These are phyloP conservation scores for Syzygium jambos DNA, from an alignment of 345 rosid genomes.

Conservation along the genomic window DNA sequence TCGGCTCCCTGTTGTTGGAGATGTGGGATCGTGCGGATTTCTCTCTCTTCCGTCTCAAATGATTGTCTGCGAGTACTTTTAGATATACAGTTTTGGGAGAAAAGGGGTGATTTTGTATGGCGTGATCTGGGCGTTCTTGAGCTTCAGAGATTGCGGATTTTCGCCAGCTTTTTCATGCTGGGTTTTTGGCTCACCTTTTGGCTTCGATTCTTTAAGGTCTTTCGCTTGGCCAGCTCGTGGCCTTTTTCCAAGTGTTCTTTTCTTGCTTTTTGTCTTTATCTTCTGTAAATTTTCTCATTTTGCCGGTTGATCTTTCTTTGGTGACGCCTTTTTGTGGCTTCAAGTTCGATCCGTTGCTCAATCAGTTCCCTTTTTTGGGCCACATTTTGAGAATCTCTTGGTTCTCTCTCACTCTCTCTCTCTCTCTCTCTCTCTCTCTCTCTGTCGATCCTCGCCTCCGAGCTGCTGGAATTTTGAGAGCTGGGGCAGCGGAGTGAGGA, in stretches of 20 bases:
- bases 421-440: no score
- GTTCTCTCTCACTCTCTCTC: not conserved
- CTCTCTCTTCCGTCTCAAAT: not conserved
- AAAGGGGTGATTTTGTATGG: not conserved
- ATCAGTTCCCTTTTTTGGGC: not conserved
- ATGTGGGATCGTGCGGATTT: not conserved
- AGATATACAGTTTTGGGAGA: not conserved
- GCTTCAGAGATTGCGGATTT: not conserved
- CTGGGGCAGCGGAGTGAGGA: constrained; percentile 18
- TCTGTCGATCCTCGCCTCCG: not conserved
- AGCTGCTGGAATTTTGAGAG: not conserved
- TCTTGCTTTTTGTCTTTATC: not conserved
- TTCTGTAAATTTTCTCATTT: not conserved
- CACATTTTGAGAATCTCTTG: not conserved
- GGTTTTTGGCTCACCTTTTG: not conserved
- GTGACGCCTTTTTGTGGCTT: not conserved
- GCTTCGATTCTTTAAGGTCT: not conserved
- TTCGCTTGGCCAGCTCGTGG: not conserved
- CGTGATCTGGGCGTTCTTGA: not conserved
- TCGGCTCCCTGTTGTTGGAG: not conserved
- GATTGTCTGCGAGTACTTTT: not conserved
- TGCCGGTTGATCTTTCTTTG: not conserved
- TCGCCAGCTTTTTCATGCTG: not conserved
- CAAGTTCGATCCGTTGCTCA: not conserved
- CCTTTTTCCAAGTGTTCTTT: not conserved